Evolutionary conservation across 768 basidiomycete genomes (phyloP), one percentile per base, ranked within the genome.

Genomic region (Chalciporus piperatus): DNA sequence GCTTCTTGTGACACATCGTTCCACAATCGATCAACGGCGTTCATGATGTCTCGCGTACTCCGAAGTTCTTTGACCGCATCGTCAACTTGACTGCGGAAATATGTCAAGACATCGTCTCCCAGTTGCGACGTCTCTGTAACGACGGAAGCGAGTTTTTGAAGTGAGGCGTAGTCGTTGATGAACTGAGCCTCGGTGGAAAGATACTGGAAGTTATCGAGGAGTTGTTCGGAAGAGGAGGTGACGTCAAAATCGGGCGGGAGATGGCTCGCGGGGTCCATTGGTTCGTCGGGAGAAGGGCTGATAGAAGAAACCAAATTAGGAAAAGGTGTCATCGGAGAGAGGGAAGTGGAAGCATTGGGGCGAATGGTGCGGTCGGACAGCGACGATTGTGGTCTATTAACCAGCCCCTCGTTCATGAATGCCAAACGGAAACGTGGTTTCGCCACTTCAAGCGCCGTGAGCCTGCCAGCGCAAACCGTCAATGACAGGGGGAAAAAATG

Each of bases 391-490:
- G 80, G 71, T 16, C 82, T 77, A n/a, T 72, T 56, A 33, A 63
- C 66, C 44, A 78, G 78, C 6, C 70, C 67, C 20, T 79, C 76
- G n/a, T 72, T 60, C 35, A 78, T 80, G 63, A 89, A 89, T 2
- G 79, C 82, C 16, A 61, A 59, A n/a, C 80, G 78, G 52, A 86
- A 85, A 54, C 87, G 82, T 10, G 83, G 80, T 65, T 80, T 81
- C 22, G 80, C 81, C 9, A 89, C 80, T 52, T 89, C 84, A 32
- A 81, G 58, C 14, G 88, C 78, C 8, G 85, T 89, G 30, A 89
- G 69, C 47, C 66, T 61, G 33, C 27, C 35, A 27, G 55, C 27
- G 38, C 25, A 22, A n/a, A 37, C 19, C 32, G 27, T 33, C 22
- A 48, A 25, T 23, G 42, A 48, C 16, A 56, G 47, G 33, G n/a